Percentiles rank a stretch among this genome's conserved stretches.
These are phyloP conservation scores for Nemophila menziesii DNA, from an alignment of 257 asterid species.

Conservation along the genomic window DNA sequence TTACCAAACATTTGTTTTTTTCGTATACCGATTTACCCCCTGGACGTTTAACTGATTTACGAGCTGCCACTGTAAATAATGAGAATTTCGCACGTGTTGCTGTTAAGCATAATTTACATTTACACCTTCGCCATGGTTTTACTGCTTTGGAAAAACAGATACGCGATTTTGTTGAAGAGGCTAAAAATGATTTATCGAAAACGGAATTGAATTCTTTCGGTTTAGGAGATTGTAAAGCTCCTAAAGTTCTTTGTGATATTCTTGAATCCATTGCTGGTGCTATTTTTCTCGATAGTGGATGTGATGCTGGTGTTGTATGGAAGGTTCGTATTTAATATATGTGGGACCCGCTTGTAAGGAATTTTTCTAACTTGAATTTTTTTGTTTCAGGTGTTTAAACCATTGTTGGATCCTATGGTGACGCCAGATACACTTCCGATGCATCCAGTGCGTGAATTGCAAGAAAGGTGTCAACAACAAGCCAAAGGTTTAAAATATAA, in stretches of 20 bases:
- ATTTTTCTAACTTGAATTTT: background rate
- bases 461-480: slow-evolving; percentile 95
- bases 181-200: slow-evolving; percentile 50
- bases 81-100: slow-evolving; percentile 98
- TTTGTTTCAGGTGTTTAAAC: slow-evolving; percentile 84
- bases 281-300: slow-evolving; percentile 80
- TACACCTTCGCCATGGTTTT: slow-evolving; percentile 95
- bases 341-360: background rate
- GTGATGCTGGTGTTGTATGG: slow-evolving; percentile 80
- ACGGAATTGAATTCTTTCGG: slow-evolving; percentile 95
- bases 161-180: slow-evolving; percentile 86
- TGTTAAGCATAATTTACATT: slow-evolving; percentile 77
- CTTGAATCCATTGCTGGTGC: slow-evolving; percentile 99
- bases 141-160: slow-evolving; percentile 96
- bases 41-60: slow-evolving; percentile 88
- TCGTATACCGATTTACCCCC: slow-evolving; percentile 95
- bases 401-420: slow-evolving; percentile 87
- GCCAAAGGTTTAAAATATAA: slow-evolving; percentile 96
- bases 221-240: slow-evolving; percentile 98
- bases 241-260: slow-evolving; percentile 97
- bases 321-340: slow-evolving; percentile 41
- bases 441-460: slow-evolving; percentile 97
- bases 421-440: slow-evolving; percentile 99
- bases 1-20: slow-evolving; percentile 78
- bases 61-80: slow-evolving; percentile 98